Percentiles rank a stretch among this genome's conserved stretches.
Evolutionary conservation across 1,139 yeast genomes (phyloP).

Genomic region (Geotrichum fermentans): DNA sequence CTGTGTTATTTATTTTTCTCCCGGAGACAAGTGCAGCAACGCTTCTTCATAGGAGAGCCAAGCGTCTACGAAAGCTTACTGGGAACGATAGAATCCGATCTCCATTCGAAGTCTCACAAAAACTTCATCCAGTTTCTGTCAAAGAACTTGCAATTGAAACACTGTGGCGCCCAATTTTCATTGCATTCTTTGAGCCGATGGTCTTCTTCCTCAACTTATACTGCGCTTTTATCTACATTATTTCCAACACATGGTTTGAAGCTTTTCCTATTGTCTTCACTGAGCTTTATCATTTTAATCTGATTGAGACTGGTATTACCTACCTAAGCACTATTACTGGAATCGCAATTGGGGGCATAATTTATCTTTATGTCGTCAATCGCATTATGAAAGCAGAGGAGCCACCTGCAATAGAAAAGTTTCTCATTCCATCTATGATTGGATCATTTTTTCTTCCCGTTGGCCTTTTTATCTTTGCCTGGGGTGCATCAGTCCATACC

Average conservation of each 20-base stretch:
- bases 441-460: conserved; percentile 63
- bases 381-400: neutral
- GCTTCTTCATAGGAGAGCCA: conserved; percentile 46
- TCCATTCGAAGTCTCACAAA: conserved; percentile 41
- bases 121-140: conserved; percentile 19
- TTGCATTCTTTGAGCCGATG: conserved; percentile 38
- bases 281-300: conserved; percentile 48
- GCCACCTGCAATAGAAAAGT: conserved; percentile 16
- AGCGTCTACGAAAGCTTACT: conserved; percentile 45
- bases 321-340: conserved; percentile 48
- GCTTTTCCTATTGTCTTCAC: conserved; percentile 56
- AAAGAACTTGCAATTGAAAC: conserved; percentile 39
- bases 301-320: conserved; percentile 47
- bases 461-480: conserved; percentile 72
- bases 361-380: conserved; percentile 16
- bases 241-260: conserved; percentile 56
- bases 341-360: conserved; percentile 30
- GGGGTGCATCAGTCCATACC: conserved; percentile 57
- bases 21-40: conserved; percentile 52
- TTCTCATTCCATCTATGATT: conserved; percentile 38
- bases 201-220: no score
- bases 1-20: conserved; percentile 39
- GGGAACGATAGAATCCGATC: conserved; percentile 40
- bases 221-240: conserved; percentile 51
- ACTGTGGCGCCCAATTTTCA: conserved; percentile 46